These are phyloP conservation scores for Scutellaria minor DNA, from an alignment of 257 asterid species.

Conservation along the genomic window DNA sequence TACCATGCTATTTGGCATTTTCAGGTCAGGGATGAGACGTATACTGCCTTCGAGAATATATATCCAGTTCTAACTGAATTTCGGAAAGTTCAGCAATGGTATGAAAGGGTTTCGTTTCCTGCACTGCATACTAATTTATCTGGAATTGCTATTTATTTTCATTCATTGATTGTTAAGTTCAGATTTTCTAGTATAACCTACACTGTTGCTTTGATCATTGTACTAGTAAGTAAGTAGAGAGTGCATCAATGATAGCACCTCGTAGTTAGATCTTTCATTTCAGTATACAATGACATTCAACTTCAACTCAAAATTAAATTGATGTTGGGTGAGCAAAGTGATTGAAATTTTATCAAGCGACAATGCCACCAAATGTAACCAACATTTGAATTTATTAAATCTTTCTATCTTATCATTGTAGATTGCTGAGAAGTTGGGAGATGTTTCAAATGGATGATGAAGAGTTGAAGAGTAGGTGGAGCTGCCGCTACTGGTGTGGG, in stretches of 20 bases:
- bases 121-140: background rate
- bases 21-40: constrained; percentile 92
- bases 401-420: background rate
- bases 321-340: background rate
- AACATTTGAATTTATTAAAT: background rate
- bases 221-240: too few relatives aligned
- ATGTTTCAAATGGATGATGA: background rate
- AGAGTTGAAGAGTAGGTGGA: background rate
- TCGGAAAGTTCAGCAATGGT: constrained; percentile 94
- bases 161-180: constrained; percentile 1
- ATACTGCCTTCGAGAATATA: constrained; percentile 87
- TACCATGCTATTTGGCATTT: constrained; percentile 19
- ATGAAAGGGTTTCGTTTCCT: constrained; percentile 29
- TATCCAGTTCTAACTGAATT: constrained; percentile 91
- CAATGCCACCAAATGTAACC: background rate
- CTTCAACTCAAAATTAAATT: background rate
- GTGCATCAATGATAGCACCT: too few relatives aligned
- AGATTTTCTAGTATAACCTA: background rate
- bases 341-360: background rate
- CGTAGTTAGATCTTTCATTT: background rate
- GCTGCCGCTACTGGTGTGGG: constrained; percentile 21
- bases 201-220: too few relatives aligned
- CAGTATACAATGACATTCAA: background rate
- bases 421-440: constrained; percentile 22
- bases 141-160: background rate